Base-by-base conservation (phyloP, 257 asterid species). In the Rehmannia glutinosa region DNA sequence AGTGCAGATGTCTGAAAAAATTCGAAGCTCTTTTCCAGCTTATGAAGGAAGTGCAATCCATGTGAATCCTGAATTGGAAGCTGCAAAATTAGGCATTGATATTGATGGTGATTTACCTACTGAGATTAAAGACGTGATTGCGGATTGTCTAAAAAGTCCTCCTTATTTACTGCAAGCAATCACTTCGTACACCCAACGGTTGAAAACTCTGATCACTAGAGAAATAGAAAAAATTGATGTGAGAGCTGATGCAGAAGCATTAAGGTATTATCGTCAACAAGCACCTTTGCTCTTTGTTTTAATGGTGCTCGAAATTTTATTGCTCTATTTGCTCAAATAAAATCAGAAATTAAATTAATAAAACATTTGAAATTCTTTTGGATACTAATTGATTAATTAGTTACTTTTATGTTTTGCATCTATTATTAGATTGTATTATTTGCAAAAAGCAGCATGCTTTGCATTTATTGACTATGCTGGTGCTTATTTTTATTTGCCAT, bases 241-340 rank as follows among this genome's bases (percentile, higher is more conserved):
- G 49, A 82, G 97, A 82, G 96, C 91, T 74, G 99, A 94, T 82
- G 99, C 98, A 68, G 99, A 94, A 78, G 87, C 88, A 64, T 77
- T 94, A 74, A 91, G 97, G 99, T 91, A 78, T 68, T 52, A 10
- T 63, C 49, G 38, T 71, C 50, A 51, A 50, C 30, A 28, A 63
- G 56, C 61, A 70, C 28, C 25, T 15, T 57, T 21, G 42, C 47
- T 72, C 15, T n/a, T n/a, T 42, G 15, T 55, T 36, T 35, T 66
- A 24, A 25, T 33, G 41, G 45, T 52, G 57, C 36, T 57, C 21
- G 30, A 21, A 46, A 42, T 63, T 67, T 17, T 54, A 20, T 65
- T 43, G 33, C 46, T 57, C 49, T 61, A 65, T 38, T 55, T 67
- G 15, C 8, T 30, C 24, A 28, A 32, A 21, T 17, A 24, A 38